Conservation (phyloP, 352 stramenopile genomes). For the Phytophthora tubulina region DNA sequence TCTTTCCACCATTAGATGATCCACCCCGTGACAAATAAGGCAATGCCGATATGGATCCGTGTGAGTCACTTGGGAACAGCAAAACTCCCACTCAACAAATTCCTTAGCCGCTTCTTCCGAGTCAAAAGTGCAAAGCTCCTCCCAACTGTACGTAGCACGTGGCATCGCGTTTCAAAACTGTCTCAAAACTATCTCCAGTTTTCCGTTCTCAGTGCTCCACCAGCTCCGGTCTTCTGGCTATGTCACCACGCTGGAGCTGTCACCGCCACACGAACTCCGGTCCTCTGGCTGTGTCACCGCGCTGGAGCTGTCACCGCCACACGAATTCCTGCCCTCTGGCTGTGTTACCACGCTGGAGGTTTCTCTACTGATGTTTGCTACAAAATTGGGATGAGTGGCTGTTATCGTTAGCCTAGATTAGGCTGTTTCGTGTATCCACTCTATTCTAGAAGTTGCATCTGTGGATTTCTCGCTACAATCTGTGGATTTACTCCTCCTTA, state of each 20-base stretch:
- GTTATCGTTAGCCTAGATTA: no score
- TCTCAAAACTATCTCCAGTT: background rate
- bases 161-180: background rate
- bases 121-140: background rate
- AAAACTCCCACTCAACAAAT: background rate
- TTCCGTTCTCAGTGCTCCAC: no score
- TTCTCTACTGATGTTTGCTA: background rate
- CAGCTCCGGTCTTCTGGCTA: slow-evolving; percentile 2
- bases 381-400: background rate
- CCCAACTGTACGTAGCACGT: background rate
- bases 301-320: no score
- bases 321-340: no score
- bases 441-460: background rate
- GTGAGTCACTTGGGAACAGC: background rate
- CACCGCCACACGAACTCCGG: no score
- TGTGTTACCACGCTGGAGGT: no score
- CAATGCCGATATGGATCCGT: background rate
- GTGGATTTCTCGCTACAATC: background rate
- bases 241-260: background rate
- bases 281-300: no score
- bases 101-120: background rate
- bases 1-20: slow-evolving; percentile 4
- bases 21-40: background rate
- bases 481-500: background rate
- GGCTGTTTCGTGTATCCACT: background rate